Conservation (phyloP, 371 early-diverging fungal species). For the Syncephalastrum racemosum region DNA sequence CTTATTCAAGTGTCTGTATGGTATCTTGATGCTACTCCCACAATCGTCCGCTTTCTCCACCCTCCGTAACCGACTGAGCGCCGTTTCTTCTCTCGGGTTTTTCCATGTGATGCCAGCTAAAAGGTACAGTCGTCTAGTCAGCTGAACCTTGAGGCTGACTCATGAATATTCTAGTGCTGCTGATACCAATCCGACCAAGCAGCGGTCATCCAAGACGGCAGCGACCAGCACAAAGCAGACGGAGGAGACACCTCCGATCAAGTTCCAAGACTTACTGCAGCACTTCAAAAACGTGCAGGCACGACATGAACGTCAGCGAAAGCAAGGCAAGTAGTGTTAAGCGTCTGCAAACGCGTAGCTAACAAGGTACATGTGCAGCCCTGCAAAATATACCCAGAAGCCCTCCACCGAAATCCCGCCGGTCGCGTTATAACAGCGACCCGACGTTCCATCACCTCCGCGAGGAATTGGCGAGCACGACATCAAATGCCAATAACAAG, state of each 20-base stretch:
- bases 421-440: slow-evolving; percentile 16
- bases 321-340: slow-evolving; percentile 22
- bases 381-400: slow-evolving; percentile 14
- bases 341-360: neutral
- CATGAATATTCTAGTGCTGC: slow-evolving; percentile 2
- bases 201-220: slow-evolving; percentile 3
- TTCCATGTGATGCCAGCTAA: slow-evolving; percentile 55
- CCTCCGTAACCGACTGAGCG: slow-evolving; percentile 80
- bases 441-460: slow-evolving; percentile 9
- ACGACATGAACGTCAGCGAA: slow-evolving; percentile 54
- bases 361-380: neutral
- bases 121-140: slow-evolving; percentile 22
- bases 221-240: slow-evolving; percentile 9
- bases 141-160: neutral
- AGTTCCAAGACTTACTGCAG: slow-evolving; percentile 51
- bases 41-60: slow-evolving; percentile 92
- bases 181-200: too few species aligned
- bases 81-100: slow-evolving; percentile 66
- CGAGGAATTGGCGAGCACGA: neutral
- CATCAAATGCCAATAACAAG: too few species aligned
- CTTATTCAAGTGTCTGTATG: slow-evolving; percentile 86
- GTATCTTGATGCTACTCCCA: slow-evolving; percentile 90
- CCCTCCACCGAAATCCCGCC: slow-evolving; percentile 5
- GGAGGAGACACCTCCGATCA: slow-evolving; percentile 20
- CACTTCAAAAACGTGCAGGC: slow-evolving; percentile 60